Conservation (phyloP, 345 rosid genomes). For the Salix suchowensis region DNA sequence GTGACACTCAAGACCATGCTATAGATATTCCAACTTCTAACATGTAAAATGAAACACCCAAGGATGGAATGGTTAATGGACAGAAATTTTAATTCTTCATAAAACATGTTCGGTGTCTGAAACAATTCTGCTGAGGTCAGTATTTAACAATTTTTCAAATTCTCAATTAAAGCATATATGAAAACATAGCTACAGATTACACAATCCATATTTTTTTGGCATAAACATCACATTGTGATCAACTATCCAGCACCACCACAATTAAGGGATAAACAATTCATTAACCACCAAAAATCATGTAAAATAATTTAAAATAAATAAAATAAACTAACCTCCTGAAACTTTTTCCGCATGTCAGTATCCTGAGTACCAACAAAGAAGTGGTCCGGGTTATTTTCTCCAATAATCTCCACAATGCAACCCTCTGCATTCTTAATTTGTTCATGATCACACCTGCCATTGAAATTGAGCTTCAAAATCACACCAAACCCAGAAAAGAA, state of each 20-base stretch:
- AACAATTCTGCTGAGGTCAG: not conserved
- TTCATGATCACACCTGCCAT: slow-evolving; percentile 76
- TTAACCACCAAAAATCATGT: not conserved
- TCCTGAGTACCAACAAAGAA: slow-evolving; percentile 91
- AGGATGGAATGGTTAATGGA: not conserved
- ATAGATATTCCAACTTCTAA: not conserved
- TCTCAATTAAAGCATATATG: not conserved
- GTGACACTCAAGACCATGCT: not conserved
- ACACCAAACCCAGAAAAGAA: not conserved
- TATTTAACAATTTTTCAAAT: not conserved
- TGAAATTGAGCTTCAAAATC: not conserved
- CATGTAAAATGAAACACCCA: not conserved
- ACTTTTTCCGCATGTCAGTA: slow-evolving; percentile 54
- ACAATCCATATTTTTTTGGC: not conserved
- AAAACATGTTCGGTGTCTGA: not conserved
- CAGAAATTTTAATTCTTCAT: not conserved
- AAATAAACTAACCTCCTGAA: slow-evolving; percentile 47
- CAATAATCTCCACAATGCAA: slow-evolving; percentile 64
- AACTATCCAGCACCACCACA: not conserved
- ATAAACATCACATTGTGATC: not conserved
- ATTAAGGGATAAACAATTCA: not conserved
- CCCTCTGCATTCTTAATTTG: slow-evolving; percentile 52
- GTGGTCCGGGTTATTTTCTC: slow-evolving; percentile 59
- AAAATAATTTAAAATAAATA: not conserved
- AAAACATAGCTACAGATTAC: not conserved